Percentiles rank a stretch among this genome's conserved stretches.
Conservation (phyloP, 306 rosid genomes). For the Rosa multiflora region DNA sequence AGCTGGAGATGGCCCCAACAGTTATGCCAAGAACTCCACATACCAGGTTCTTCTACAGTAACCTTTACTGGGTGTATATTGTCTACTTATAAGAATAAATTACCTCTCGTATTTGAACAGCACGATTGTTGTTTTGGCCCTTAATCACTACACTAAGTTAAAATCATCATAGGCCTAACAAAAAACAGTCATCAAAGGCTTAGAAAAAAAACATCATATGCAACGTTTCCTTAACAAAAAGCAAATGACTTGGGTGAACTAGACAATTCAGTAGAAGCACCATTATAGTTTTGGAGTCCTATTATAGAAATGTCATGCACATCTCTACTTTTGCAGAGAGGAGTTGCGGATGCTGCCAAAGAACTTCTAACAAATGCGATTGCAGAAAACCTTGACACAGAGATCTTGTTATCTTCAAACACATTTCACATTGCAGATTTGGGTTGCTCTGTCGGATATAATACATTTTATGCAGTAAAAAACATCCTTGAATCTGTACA, state of each 20-base stretch:
- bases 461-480: constrained; percentile 34
- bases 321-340: background rate
- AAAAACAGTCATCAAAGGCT: no score
- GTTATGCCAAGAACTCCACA: constrained; percentile 35
- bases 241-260: no score
- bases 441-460: constrained; percentile 46
- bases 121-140: no score
- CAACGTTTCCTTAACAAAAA: no score
- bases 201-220: no score
- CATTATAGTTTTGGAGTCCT: no score
- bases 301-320: no score
- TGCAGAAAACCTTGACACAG: constrained; percentile 23
- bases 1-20: constrained; percentile 37
- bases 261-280: no score
- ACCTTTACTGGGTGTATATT: background rate
- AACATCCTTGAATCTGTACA: constrained; percentile 32
- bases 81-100: background rate
- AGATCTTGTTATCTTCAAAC: constrained; percentile 2
- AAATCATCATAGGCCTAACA: no score
- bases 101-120: no score
- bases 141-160: no score
- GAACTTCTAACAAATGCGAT: constrained; percentile 20
- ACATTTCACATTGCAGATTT: constrained; percentile 36
- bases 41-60: constrained; percentile 20
- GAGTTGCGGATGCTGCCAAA: background rate